Conservation (phyloP, 805 yeast species). For the Yamadazyma olivae region DNA sequence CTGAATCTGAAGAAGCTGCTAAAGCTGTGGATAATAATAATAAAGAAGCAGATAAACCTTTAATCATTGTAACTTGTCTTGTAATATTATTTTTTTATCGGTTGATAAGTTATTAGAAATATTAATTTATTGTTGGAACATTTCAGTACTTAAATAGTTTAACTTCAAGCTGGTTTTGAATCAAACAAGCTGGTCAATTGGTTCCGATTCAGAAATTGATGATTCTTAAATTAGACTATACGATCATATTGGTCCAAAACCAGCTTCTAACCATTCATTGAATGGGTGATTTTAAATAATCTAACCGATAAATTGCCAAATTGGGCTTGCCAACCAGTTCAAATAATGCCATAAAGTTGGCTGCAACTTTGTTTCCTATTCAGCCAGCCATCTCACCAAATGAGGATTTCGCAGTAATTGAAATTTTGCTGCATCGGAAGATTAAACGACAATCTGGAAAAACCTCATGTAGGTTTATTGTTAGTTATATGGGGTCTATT, state of each 20-base stretch:
- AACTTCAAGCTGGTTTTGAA: neutral
- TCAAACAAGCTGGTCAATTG: slow-evolving; percentile 5
- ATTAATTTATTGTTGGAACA: too few species aligned
- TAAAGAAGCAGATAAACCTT: slow-evolving; percentile 5
- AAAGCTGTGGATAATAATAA: slow-evolving; percentile 17
- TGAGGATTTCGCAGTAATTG: neutral
- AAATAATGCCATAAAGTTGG: neutral
- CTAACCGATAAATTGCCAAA: neutral
- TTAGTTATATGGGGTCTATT: too few species aligned
- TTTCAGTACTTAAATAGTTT: neutral
- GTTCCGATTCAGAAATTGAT: slow-evolving; percentile 3
- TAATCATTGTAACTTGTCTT: slow-evolving; percentile 4
- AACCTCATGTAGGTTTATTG: too few species aligned
- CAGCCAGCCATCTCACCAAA: slow-evolving; percentile 2
- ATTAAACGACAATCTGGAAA: too few species aligned
- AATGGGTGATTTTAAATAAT: neutral
- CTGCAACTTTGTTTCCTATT: neutral
- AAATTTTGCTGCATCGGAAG: too few species aligned
- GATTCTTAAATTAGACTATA: neutral
- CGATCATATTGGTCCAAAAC: slow-evolving; percentile 3
- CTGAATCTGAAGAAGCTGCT: slow-evolving; percentile 18
- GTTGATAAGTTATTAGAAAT: too few species aligned
- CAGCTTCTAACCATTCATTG: slow-evolving; percentile 3
- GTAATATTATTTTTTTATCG: too few species aligned
- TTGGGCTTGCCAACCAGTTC: neutral